Evolutionary conservation across 2,329 filamentous ascomycete species (phyloP).

Genomic region (Penicillium concentricum): DNA sequence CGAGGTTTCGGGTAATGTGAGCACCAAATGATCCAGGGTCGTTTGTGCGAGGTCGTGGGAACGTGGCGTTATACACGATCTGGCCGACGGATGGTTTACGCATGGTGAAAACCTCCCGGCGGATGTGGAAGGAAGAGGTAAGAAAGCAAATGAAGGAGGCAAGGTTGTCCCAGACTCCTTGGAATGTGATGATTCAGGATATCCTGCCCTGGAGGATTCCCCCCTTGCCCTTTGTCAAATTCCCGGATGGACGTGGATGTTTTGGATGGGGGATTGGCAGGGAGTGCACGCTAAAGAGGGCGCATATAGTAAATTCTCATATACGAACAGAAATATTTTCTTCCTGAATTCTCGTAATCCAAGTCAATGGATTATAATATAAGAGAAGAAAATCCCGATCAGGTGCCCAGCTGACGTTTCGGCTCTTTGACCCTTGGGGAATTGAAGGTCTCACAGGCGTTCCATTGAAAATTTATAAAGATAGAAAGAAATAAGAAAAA

Average conservation of each 20-base stretch:
- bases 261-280: neutral
- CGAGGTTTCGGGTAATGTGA: slow-evolving; percentile 61
- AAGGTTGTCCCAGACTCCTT: slow-evolving; percentile 2
- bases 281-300: neutral
- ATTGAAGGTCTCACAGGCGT: slow-evolving; percentile 13
- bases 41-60: slow-evolving; percentile 55
- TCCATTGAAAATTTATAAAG: slow-evolving; percentile 1
- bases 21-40: slow-evolving; percentile 60
- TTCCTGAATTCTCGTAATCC: neutral
- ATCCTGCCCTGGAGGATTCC: neutral
- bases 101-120: slow-evolving; percentile 45
- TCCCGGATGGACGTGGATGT: neutral
- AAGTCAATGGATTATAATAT: neutral
- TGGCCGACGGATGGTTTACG: slow-evolving; percentile 60
- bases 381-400: neutral
- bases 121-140: neutral
- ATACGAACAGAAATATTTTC: neutral
- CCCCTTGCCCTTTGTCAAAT: slow-evolving; percentile 12
- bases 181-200: slow-evolving; percentile 5
- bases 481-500: neutral
- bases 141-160: neutral
- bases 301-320: neutral
- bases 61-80: slow-evolving; percentile 59
- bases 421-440: slow-evolving; percentile 11
- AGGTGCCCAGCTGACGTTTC: slow-evolving; percentile 10